Evolutionary conservation across 352 stramenopile genomes (phyloP).

Genomic region (Phytophthora nicotianae): DNA sequence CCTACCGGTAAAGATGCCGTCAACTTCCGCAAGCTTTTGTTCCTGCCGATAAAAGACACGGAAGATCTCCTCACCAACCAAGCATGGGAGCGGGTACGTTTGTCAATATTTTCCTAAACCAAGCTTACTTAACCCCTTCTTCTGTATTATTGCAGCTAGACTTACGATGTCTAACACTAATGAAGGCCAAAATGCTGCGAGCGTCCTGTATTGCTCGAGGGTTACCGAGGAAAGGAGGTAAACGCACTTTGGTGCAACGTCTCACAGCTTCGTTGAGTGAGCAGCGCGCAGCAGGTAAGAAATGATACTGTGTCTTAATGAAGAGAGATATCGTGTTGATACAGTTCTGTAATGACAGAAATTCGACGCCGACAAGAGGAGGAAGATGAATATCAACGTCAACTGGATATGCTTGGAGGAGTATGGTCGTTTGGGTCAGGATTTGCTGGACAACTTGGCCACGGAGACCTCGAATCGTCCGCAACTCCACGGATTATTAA

Average conservation of each 20-base stretch:
- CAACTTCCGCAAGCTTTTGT: conserved; percentile 83
- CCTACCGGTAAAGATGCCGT: conserved; percentile 73
- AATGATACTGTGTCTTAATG: neutral
- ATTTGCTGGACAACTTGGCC: conserved; percentile 70
- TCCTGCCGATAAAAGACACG: conserved; percentile 70
- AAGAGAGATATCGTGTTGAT: neutral
- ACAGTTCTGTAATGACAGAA: conserved; percentile 44
- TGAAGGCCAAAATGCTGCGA: conserved; percentile 86
- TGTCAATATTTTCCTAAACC: neutral
- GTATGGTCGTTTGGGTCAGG: conserved; percentile 86
- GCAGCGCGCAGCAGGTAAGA: conserved; percentile 58
- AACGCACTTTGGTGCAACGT: conserved; percentile 58
- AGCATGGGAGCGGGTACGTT: conserved; percentile 68
- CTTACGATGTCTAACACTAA: conserved; percentile 76
- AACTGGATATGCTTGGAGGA: conserved; percentile 80
- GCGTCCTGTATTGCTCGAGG: conserved; percentile 75
- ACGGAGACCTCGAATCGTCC: conserved; percentile 69
- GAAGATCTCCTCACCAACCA: conserved; percentile 68
- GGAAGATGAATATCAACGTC: conserved; percentile 70
- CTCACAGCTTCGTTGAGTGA: conserved; percentile 64
- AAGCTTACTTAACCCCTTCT: neutral
- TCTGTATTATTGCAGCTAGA: conserved; percentile 52
- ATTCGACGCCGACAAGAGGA: conserved; percentile 58
- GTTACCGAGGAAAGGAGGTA: conserved; percentile 69
- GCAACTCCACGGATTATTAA: conserved; percentile 70